Evolutionary conservation across 257 asterid species (phyloP).

Genomic region (Salvia rosmarinus): DNA sequence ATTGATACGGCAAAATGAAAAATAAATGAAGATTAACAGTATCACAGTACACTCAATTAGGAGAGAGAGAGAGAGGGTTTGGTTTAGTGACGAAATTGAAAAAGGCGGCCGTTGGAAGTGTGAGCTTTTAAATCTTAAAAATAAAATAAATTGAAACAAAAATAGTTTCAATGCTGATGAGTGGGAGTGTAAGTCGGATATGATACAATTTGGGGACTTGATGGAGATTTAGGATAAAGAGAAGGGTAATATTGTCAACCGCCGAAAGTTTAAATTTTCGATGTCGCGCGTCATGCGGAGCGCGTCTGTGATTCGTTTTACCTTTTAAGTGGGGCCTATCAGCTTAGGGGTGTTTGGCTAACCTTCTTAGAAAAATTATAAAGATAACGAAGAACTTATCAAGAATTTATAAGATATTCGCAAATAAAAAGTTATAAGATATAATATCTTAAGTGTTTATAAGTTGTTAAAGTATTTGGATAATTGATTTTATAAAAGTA

Average conservation of each 20-base stretch:
- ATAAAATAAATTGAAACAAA: neutral
- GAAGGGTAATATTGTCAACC: constrained; percentile 48
- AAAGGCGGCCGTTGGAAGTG: constrained; percentile 30
- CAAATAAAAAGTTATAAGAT: no score
- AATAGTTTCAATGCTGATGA: neutral
- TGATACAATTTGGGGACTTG: neutral
- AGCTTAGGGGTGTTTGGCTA: no score
- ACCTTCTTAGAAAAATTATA: no score
- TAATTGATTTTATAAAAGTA: no score
- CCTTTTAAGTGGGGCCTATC: constrained; percentile 35
- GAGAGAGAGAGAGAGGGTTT: constrained; percentile 16
- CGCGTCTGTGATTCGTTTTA: constrained; percentile 39
- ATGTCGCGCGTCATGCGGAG: constrained; percentile 62
- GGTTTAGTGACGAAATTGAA: constrained; percentile 16
- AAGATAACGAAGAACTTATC: no score
- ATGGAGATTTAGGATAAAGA: constrained; percentile 3
- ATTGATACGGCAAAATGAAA: neutral
- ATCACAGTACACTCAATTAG: neutral
- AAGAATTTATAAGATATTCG: no score
- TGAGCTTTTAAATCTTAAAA: constrained; percentile 2
- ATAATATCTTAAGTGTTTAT: no score
- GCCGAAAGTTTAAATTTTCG: constrained; percentile 48
- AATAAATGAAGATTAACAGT: constrained; percentile 28
- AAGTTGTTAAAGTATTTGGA: no score
- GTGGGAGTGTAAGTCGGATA: constrained; percentile 2